Base-by-base conservation (phyloP, 2,329 filamentous ascomycete genomes). In the Hyphodiscus sp. region DNA sequence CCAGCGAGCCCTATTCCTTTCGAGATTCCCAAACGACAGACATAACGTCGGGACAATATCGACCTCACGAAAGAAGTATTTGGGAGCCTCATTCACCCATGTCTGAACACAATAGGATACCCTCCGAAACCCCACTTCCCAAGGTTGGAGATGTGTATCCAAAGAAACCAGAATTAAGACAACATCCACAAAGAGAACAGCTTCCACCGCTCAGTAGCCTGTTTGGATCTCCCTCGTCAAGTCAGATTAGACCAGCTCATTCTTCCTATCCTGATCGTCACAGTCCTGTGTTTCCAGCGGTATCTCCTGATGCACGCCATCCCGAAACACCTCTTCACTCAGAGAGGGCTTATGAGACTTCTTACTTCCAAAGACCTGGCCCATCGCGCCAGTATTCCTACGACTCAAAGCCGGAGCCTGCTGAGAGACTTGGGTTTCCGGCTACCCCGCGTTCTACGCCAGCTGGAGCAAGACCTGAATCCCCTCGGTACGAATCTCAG, bases 131-230 rank as follows among this genome's bases (percentile, higher is more conserved):
- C 51, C 50, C 51, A 9, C 53, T 53, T 47, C 41, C 49, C n/a
- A 59, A 57, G 53, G 47, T 41, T 42, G 59, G 47, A 54, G 57
- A 65, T 5, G 61, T 65, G 58, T 63, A 64, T 57, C 58, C 57
- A 44, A 53, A 49, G 45, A 56, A 49, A 8, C 58, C 58, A 51
- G 57, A 65, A 33, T 43, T 47, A 7, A 30, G 43, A 41, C 54
- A 59, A 20, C 62, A 63, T 13, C 42, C 56, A 30, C 49, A 57
- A 23, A 58, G 66, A 59, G 66, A 69, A 57, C 61, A 62, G 23
- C 57, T 69, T 2, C 67, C 67, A 44, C 61, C 67, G 15, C 50
- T 69, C 43, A 69, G 64, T 50, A 68, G 66, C 54, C 46, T 69
- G 8, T 67, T 68, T 61, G 63, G 55, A 16, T 58, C 63, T 20